These are phyloP conservation scores for Acer saccharum DNA, from an alignment of 345 rosid genomes.

Conservation along the genomic window DNA sequence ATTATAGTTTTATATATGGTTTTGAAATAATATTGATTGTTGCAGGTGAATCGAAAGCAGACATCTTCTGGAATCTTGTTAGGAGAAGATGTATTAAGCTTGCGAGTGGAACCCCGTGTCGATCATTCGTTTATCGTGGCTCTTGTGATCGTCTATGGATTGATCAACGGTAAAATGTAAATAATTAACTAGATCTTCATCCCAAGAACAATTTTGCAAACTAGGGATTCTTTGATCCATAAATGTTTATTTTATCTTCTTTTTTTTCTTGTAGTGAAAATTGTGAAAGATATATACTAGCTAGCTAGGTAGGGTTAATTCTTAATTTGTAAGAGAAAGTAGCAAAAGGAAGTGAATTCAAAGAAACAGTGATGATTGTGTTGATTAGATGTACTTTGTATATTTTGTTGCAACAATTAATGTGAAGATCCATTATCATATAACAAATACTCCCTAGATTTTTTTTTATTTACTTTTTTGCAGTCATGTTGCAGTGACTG, in stretches of 20 bases:
- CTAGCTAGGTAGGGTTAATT: not conserved
- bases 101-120: conserved; percentile 49
- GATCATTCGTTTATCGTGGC: conserved; percentile 48
- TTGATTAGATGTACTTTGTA: not conserved
- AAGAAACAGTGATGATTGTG: not conserved
- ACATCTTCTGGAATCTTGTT: conserved; percentile 48
- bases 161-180: conserved; percentile 44
- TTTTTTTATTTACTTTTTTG: too few relatives aligned
- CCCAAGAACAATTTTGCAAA: not conserved
- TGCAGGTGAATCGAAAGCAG: conserved; percentile 57
- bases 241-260: not conserved
- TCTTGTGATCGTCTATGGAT: conserved; percentile 49
- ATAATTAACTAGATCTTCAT: not conserved
- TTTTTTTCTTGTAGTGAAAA: not conserved
- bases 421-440: not conserved
- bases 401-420: not conserved
- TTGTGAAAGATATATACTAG: not conserved
- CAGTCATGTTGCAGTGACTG: too few relatives aligned
- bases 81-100: conserved; percentile 50
- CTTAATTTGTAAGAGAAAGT: not conserved
- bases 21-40: not conserved
- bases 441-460: too few relatives aligned
- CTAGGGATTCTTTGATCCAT: not conserved
- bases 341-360: not conserved
- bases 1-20: too few relatives aligned